phyloP scores from a whole-genome alignment of 768 basidiomycete species.

The Mycena leptocephala region DNA sequence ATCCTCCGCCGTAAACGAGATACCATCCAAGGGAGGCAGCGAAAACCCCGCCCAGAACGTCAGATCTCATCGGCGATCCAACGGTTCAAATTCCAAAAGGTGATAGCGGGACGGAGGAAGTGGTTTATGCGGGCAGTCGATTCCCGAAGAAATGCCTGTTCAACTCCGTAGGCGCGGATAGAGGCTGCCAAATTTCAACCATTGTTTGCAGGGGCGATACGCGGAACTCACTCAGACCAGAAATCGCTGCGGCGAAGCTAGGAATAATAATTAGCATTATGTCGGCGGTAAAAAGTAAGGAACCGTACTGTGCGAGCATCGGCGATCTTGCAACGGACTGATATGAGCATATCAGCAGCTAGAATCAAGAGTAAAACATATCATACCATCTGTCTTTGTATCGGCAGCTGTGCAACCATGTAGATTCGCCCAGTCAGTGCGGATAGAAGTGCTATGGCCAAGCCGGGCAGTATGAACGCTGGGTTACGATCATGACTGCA shows the following conservation, averaged over 20 bases:
- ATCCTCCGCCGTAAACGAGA: conserved; percentile 59
- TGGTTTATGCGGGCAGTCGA: conserved; percentile 63
- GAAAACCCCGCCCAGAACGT: conserved; percentile 61
- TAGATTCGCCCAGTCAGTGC: conserved; percentile 65
- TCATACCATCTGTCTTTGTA: conserved; percentile 72
- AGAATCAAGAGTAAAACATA: conserved; percentile 62
- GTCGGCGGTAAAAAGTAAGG: conserved; percentile 40
- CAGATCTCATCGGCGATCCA: conserved; percentile 57
- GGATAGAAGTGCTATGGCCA: conserved; percentile 55
- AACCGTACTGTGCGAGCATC: conserved; percentile 47
- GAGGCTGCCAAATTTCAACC: conserved; percentile 6
- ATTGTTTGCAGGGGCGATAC: background rate
- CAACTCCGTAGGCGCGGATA: conserved; percentile 73
- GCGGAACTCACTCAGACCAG: conserved; percentile 53
- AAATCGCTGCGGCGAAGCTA: conserved; percentile 64
- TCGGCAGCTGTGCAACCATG: conserved; percentile 69
- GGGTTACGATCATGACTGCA: conserved; percentile 57
- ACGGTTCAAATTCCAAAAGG: conserved; percentile 66
- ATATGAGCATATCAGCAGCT: conserved; percentile 31
- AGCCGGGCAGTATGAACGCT: conserved; percentile 56
- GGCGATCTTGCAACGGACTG: conserved; percentile 36
- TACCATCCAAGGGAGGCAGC: conserved; percentile 66
- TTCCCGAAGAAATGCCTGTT: conserved; percentile 59
- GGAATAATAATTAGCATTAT: too few species aligned
- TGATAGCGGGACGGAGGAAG: conserved; percentile 58